Evolutionary conservation across 2,329 filamentous ascomycete genomes (phyloP), one percentile per base, ranked within the genome.

Genomic region (Dactylellina leptospora): DNA sequence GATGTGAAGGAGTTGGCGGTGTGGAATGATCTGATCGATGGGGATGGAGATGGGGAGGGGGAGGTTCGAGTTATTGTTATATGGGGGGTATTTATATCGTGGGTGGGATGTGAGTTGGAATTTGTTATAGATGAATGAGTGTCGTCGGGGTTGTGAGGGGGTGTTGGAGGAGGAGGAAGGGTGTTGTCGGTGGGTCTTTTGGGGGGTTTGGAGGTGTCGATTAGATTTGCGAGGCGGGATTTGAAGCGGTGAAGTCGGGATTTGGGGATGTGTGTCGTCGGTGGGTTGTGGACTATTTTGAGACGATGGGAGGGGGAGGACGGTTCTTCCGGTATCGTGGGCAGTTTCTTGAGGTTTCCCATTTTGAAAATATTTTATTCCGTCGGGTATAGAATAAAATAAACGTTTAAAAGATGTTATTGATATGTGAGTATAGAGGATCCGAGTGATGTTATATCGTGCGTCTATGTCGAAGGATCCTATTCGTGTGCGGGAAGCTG

Each of bases 231-330:
- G 6, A 59, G 54, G 18, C 54, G 54, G 40, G 54, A 22, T 47
- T 47, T 54, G 40, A 64, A 55, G 27, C 50, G 59, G 47, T 33
- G 54, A 25, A 63, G 38, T 33, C 54, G 54, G 23, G 59, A 54
- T 40, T 25, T 25, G n/a, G 40, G 40, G n/a, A 27, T 42, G 3
- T 55, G 6, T 16, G 25, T 16, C 6, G 48, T 10, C 6, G 20
- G 8, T 9, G 45, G 36, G 18, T 40, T 10, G 36, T 40, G 36
- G 36, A n/a, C 18, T 40, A 40, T 40, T 40, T n/a, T 11, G 11
- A 40, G 36, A 16, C 9, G 13, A 22, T 23, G 28, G 28, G 18
- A 16, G 33, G 13, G 1, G 16, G 50, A n/a, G 28, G n/a, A 6
- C 2, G 28, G 16, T 54, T 54, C 18, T 5, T 38, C 13, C 11